Conservation (phyloP, 176 grass and related monocot species). For the Ananas comosus region DNA sequence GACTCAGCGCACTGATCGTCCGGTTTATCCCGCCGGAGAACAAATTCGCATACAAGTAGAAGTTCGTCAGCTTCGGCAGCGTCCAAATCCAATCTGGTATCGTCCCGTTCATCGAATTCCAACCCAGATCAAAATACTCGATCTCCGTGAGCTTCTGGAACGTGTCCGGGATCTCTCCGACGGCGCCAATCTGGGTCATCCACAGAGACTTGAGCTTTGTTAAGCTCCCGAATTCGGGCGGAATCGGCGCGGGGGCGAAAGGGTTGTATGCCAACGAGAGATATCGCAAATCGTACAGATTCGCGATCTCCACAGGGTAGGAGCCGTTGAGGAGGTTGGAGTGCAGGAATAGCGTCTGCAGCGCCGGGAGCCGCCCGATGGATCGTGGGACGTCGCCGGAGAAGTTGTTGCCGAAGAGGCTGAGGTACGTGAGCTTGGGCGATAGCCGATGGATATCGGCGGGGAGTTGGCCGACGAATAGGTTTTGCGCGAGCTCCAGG, state of each 20-base stretch:
- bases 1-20: not conserved
- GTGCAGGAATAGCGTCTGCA: not conserved
- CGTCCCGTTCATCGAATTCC: slow-evolving; percentile 21
- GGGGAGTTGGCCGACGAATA: slow-evolving; percentile 11
- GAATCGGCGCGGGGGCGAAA: slow-evolving; percentile 16
- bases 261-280: slow-evolving; percentile 24
- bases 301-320: slow-evolving; percentile 10
- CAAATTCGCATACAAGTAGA: slow-evolving; percentile 18
- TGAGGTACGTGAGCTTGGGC: slow-evolving; percentile 6
- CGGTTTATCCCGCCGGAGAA: slow-evolving; percentile 9
- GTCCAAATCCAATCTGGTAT: slow-evolving; percentile 29
- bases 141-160: slow-evolving; percentile 13
- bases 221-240: slow-evolving; percentile 28
- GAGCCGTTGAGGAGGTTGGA: slow-evolving; percentile 11
- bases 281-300: not conserved
- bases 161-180: slow-evolving; percentile 28
- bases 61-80: slow-evolving; percentile 3
- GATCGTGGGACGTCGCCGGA: slow-evolving; percentile 9
- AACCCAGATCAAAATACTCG: slow-evolving; percentile 13
- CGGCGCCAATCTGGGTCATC: slow-evolving; percentile 16
- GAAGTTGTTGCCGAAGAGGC: slow-evolving; percentile 20
- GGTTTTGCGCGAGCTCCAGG: slow-evolving; percentile 14
- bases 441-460: slow-evolving; percentile 12
- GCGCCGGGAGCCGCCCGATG: slow-evolving; percentile 15
- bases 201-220: slow-evolving; percentile 20